Percentiles rank a stretch among this genome's conserved stretches.
These are phyloP conservation scores for Oryza punctata DNA, from an alignment of 176 grass and related monocot genomes.

Conservation along the genomic window DNA sequence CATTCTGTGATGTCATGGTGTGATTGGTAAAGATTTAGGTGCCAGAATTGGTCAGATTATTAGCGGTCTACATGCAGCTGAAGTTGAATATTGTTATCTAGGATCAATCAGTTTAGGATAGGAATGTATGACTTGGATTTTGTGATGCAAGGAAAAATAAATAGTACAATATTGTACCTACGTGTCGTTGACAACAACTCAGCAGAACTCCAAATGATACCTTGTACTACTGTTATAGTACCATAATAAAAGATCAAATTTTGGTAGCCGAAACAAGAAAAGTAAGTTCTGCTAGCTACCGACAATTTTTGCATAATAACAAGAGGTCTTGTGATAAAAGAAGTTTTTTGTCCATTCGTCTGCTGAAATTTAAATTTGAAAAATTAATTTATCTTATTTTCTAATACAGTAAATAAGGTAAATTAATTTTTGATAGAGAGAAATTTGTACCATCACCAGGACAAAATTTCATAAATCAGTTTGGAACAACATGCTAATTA, in stretches of 20 bases:
- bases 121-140: not conserved
- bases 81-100: not conserved
- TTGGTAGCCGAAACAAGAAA: not conserved
- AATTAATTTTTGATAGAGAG: too few species aligned
- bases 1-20: slow-evolving; percentile 16
- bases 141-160: not conserved
- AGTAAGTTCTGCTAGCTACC: not conserved
- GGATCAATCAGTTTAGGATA: not conserved
- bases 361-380: too few species aligned
- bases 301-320: not conserved
- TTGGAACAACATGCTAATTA: not conserved
- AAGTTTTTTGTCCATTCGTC: too few species aligned
- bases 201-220: not conserved
- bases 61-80: not conserved
- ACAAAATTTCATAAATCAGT: not conserved
- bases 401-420: too few species aligned
- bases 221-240: not conserved
- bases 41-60: slow-evolving; percentile 25
- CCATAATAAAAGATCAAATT: not conserved
- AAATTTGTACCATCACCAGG: not conserved
- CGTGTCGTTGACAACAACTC: not conserved
- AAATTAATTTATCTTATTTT: too few species aligned
- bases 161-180: not conserved
- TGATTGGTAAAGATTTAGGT: not conserved
- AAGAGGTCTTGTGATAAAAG: too few species aligned